These are phyloP conservation scores for Linum usitatissimum DNA, from an alignment of 345 rosid species.

Conservation along the genomic window DNA sequence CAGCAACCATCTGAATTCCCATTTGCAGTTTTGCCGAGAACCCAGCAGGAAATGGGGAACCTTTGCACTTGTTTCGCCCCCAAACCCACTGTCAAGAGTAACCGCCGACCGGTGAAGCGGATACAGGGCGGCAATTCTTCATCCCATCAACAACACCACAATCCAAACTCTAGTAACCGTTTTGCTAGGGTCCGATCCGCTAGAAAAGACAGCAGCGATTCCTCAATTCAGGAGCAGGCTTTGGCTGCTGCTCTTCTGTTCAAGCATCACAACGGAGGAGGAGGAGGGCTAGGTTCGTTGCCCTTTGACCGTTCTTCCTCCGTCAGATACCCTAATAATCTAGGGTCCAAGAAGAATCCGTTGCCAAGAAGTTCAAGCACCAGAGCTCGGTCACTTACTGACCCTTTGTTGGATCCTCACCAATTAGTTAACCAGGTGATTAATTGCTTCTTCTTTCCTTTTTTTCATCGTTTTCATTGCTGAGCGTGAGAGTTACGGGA, in stretches of 20 bases:
- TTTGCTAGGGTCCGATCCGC: constrained; percentile 50
- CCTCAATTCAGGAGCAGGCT: constrained; percentile 60
- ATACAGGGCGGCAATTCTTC: constrained; percentile 12
- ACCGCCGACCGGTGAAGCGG: constrained; percentile 14
- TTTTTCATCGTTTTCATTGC: neutral
- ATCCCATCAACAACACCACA: neutral
- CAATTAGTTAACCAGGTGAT: constrained; percentile 79
- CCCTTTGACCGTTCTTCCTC: constrained; percentile 79
- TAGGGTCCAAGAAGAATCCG: constrained; percentile 50
- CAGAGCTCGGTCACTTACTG: constrained; percentile 73
- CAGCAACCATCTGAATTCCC: no score
- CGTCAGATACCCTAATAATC: constrained; percentile 39
- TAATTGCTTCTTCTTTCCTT: neutral
- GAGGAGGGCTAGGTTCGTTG: constrained; percentile 30
- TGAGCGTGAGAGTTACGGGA: neutral
- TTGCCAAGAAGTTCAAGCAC: constrained; percentile 87
- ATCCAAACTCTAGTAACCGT: constrained; percentile 15
- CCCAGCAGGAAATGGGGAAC: constrained; percentile 19
- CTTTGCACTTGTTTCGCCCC: constrained; percentile 22
- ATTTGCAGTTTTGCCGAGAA: no score
- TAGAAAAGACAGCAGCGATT: constrained; percentile 45
- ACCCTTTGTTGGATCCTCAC: constrained; percentile 80
- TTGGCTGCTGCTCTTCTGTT: constrained; percentile 67
- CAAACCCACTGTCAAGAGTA: constrained; percentile 7
- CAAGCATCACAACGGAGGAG: constrained; percentile 47